These are phyloP conservation scores for Aspergillus novoparasiticus DNA, from an alignment of 2,329 filamentous ascomycete species.

Conservation along the genomic window DNA sequence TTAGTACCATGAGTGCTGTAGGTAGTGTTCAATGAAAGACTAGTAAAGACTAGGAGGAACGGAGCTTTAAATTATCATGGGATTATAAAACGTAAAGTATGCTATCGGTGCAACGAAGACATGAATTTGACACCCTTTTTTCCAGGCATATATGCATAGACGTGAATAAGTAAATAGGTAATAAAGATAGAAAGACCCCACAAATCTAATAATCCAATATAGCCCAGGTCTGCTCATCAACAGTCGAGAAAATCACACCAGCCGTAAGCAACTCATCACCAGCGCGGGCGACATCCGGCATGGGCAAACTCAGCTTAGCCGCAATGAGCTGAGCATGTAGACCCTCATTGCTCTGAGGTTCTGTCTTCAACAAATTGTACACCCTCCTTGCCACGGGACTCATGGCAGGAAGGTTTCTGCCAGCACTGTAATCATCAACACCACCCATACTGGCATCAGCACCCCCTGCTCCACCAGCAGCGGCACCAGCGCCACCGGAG, in stretches of 20 bases:
- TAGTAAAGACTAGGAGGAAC: background rate
- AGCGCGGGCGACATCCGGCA: conserved; percentile 72
- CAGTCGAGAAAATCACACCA: conserved; percentile 83
- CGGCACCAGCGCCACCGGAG: conserved; percentile 51
- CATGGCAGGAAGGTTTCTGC: conserved; percentile 50
- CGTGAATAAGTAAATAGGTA: background rate
- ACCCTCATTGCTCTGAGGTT: conserved; percentile 76
- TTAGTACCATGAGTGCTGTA: background rate
- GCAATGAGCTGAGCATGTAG: conserved; percentile 79
- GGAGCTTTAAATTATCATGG: background rate
- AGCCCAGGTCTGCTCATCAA: conserved; percentile 92
- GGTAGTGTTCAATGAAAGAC: background rate
- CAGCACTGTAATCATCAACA: conserved; percentile 33
- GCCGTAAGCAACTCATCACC: conserved; percentile 75
- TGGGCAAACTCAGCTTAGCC: conserved; percentile 63
- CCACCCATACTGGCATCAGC: conserved; percentile 36
- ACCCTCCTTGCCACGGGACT: conserved; percentile 67
- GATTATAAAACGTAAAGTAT: background rate
- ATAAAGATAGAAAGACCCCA: background rate
- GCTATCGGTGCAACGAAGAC: background rate
- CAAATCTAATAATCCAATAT: conserved; percentile 63
- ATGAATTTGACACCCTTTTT: background rate
- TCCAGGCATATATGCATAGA: background rate
- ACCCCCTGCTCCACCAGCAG: conserved; percentile 34
- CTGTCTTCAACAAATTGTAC: conserved; percentile 67